Conservation (phyloP, 2,329 filamentous ascomycete species). For the Fusarium sp. region DNA sequence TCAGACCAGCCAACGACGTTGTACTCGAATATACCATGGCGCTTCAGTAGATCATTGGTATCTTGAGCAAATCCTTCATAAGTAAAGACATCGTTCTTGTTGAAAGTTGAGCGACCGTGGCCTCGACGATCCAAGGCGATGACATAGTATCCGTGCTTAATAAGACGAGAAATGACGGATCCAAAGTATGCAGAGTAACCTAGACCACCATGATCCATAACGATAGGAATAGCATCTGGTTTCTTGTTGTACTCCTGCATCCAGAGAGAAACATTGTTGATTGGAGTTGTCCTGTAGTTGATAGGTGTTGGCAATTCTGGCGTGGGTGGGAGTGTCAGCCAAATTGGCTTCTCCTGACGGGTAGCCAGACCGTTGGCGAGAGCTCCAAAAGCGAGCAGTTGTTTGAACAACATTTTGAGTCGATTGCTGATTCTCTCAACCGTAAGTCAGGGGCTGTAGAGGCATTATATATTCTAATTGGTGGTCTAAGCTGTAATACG, state of each 20-base stretch:
- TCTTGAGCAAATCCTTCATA: constrained; percentile 54
- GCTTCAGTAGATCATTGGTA: constrained; percentile 48
- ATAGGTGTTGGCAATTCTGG: constrained; percentile 53
- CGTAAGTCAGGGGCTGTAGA: neutral
- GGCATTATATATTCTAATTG: neutral
- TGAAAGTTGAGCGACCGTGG: constrained; percentile 55
- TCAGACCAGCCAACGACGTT: constrained; percentile 57
- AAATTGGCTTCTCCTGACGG: constrained; percentile 45
- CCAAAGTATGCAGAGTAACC: constrained; percentile 57
- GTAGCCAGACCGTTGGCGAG: constrained; percentile 40
- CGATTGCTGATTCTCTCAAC: neutral
- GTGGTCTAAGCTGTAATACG: constrained; percentile 15
- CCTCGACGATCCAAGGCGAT: constrained; percentile 57
- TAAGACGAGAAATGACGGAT: constrained; percentile 51
- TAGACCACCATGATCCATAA: constrained; percentile 56
- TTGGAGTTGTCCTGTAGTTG: constrained; percentile 41
- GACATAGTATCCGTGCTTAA: constrained; percentile 51
- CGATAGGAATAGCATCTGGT: constrained; percentile 50
- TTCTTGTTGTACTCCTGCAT: constrained; percentile 55
- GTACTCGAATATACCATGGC: constrained; percentile 47
- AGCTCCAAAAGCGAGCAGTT: constrained; percentile 13
- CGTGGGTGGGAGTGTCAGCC: constrained; percentile 53
- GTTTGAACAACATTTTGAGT: constrained; percentile 16
- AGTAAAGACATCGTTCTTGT: constrained; percentile 52
- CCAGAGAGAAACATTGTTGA: constrained; percentile 56